phyloP scores from a whole-genome alignment of 2,329 filamentous ascomycete genomes.

The Cladosporium sphaerospermum region DNA sequence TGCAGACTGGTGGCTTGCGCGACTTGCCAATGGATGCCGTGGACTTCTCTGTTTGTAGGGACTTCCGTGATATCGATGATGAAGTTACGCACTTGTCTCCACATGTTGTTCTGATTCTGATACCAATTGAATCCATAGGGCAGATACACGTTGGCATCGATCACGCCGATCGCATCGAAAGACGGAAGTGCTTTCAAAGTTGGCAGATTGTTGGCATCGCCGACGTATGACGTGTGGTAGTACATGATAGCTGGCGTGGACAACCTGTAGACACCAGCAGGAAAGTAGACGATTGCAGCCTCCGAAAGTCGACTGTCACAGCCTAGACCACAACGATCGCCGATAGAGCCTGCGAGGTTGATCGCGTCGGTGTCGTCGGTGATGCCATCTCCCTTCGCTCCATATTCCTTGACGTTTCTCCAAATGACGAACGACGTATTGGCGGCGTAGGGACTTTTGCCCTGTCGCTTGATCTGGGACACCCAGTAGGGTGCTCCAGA shows the following conservation, averaged over 20 bases:
- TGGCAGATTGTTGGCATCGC: constrained; percentile 67
- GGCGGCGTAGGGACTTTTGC: constrained; percentile 32
- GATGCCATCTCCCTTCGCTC: constrained; percentile 51
- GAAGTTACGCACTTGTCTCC: constrained; percentile 53
- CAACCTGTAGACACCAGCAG: constrained; percentile 76
- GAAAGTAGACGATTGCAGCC: constrained; percentile 87
- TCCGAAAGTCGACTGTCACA: constrained; percentile 78
- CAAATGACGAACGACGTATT: constrained; percentile 39
- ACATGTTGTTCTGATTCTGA: constrained; percentile 42
- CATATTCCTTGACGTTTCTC: constrained; percentile 43
- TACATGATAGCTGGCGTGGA: constrained; percentile 72
- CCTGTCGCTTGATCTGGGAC: constrained; percentile 37
- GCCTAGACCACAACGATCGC: constrained; percentile 24
- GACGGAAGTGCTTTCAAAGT: constrained; percentile 40
- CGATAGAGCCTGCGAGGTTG: constrained; percentile 28
- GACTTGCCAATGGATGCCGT: constrained; percentile 62
- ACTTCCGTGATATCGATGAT: constrained; percentile 44
- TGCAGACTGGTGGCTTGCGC: constrained; percentile 57
- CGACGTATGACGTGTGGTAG: constrained; percentile 92
- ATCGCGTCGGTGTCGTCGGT: constrained; percentile 72
- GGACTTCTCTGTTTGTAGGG: constrained; percentile 19
- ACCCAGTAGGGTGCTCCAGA: constrained; percentile 34
- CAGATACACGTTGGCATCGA: constrained; percentile 31
- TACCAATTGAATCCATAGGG: constrained; percentile 29
- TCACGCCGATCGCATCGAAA: constrained; percentile 29